Evolutionary conservation across 2,329 filamentous ascomycete genomes (phyloP), one percentile per base, ranked within the genome.

Genomic region (Tolypocladium sp.): DNA sequence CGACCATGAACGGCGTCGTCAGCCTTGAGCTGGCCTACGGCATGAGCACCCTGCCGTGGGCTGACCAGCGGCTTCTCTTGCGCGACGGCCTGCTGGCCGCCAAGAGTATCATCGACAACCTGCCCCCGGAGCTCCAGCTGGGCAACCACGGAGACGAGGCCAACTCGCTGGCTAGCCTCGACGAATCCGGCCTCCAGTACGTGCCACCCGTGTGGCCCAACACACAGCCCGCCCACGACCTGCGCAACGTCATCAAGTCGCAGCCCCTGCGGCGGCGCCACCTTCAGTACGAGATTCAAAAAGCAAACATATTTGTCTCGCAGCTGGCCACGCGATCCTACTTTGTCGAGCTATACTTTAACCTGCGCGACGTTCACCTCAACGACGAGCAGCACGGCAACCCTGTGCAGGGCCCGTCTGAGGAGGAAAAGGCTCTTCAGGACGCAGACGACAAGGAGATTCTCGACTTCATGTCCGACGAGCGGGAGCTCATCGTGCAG

Each of bases 251-350:
- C 9, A 76, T 83, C 60, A 77, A 78, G 58, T 72, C 75, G 25
- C 75, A 83, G 33, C 78, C 80, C 1, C 69, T 74, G 33, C 76
- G 78, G 3, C 79, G 83, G 2, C 79, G 83, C 1, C 77, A 80
- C 58, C 71, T 92, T 5, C 90, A 94, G 69, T 91, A 87, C 64
- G 92, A 96, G 73, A 94, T 96, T 37, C 91, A 96, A 70, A 96
- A 95, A 70, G 90, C 91, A 8, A 96, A 96, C 70, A 90, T 96
- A 44, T 91, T 93, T 68, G 85, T 87, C 2, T 93, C 88, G 7
- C 88, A 92, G 67, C 78, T 96, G 12, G 86, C 87, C 2, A 95
- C 91, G 0, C 82, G 92, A 30, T 93, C 90, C 0, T 92, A 91
- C 70, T 85, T 93, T 59, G 90, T 95, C 0, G 91, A 96, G 70